Percentiles rank a stretch among this genome's conserved stretches.
Evolutionary conservation across 495 filamentous ascomycete genomes (phyloP).

Genomic region (Diplogelasinospora grovesii): DNA sequence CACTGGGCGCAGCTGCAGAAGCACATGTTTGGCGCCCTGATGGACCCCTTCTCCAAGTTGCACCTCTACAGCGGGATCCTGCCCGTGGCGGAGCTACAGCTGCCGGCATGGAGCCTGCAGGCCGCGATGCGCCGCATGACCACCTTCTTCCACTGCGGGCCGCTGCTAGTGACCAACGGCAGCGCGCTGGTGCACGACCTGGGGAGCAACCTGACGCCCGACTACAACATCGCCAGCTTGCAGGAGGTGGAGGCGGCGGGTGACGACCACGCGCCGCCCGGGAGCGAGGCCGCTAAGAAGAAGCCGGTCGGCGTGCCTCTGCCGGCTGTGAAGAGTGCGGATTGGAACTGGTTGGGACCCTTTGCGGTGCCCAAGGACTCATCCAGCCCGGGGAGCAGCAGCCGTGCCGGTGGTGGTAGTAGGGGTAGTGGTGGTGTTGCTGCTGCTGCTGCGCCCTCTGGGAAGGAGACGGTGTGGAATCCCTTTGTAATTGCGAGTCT

Average conservation of each 20-base stretch:
- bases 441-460: too few species aligned
- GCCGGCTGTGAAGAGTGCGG: background rate
- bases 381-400: background rate
- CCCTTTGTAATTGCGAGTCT: background rate
- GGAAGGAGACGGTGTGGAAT: background rate
- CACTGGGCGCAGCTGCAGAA: too few species aligned
- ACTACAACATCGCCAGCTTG: too few species aligned
- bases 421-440: too few species aligned
- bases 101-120: constrained; percentile 41
- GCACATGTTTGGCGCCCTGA: constrained; percentile 15
- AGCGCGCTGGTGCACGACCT: too few species aligned
- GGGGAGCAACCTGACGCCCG: too few species aligned
- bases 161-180: constrained; percentile 20
- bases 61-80: constrained; percentile 35
- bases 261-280: background rate
- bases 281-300: too few species aligned
- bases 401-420: background rate
- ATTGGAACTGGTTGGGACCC: constrained; percentile 2
- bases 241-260: background rate
- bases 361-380: background rate
- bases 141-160: constrained; percentile 42
- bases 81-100: constrained; percentile 24
- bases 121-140: constrained; percentile 37
- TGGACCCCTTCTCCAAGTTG: constrained; percentile 41
- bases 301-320: background rate